Evolutionary conservation across 352 stramenopile genomes (phyloP).

Genomic region (Phytophthora crassamura): DNA sequence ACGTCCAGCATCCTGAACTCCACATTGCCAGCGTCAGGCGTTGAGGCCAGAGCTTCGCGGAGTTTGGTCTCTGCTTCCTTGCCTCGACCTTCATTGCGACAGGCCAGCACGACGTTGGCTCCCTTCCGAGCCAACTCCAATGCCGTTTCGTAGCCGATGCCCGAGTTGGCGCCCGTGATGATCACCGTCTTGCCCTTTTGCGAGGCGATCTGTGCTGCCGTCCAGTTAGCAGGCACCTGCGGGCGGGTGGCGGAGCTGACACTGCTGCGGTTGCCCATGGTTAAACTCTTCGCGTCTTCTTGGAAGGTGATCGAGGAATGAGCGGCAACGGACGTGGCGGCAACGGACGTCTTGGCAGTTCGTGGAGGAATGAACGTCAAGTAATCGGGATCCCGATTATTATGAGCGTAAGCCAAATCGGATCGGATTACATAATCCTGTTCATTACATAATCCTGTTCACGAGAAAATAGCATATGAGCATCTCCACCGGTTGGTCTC

Average conservation of each 20-base stretch:
- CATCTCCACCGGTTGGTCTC: too few relatives aligned
- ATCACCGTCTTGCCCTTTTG: constrained; percentile 38
- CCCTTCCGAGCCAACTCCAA: constrained; percentile 26
- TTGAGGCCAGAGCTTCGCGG: constrained; percentile 8
- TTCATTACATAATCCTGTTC: too few relatives aligned
- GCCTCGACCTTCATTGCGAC: constrained; percentile 35
- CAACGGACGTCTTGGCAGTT: too few relatives aligned
- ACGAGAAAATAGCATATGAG: too few relatives aligned
- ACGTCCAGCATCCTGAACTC: constrained; percentile 66
- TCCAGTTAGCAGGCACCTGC: constrained; percentile 30
- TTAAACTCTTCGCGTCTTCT: not conserved
- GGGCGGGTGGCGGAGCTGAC: not conserved
- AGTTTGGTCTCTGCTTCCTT: constrained; percentile 34
- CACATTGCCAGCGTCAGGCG: constrained; percentile 29
- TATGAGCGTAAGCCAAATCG: too few relatives aligned
- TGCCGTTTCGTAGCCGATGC: constrained; percentile 24
- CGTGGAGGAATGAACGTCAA: too few relatives aligned
- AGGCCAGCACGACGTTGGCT: constrained; percentile 42
- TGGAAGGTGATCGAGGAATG: not conserved
- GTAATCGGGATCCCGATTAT: too few relatives aligned
- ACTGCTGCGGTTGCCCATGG: constrained; percentile 27
- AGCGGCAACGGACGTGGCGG: not conserved
- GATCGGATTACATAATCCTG: too few relatives aligned
- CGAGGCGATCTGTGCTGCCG: constrained; percentile 22
- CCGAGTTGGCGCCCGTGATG: constrained; percentile 41